Evolutionary conservation across 129 eudicot genomes (phyloP).

Genomic region (Cynara cardunculus): DNA sequence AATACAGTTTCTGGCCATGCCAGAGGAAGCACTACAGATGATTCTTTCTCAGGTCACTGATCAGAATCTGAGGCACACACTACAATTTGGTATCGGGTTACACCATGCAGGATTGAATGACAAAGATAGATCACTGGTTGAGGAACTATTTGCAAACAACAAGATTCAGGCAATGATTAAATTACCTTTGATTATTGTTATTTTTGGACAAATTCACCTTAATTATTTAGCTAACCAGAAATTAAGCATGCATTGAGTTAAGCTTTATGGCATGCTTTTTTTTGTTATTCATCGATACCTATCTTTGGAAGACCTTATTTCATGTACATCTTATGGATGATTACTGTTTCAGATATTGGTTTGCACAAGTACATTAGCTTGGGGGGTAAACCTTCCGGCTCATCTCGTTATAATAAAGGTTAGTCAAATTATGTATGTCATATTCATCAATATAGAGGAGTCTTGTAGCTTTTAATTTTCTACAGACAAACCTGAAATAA

Average conservation of each 20-base stretch:
- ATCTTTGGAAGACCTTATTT: not conserved
- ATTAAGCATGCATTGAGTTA: not conserved
- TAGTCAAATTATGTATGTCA: constrained; percentile 18
- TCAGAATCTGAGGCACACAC: constrained; percentile 92
- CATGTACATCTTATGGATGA: constrained; percentile 1
- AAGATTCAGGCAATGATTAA: constrained; percentile 72
- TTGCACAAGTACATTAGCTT: constrained; percentile 97
- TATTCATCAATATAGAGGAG: not conserved
- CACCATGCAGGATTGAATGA: constrained; percentile 98
- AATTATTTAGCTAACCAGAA: not conserved
- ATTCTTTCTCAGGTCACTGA: constrained; percentile 90
- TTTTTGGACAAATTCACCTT: not conserved
- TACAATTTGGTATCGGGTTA: constrained; percentile 93
- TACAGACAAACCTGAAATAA: not conserved
- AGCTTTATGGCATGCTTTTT: not conserved
- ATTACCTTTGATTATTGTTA: not conserved
- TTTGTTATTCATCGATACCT: not conserved
- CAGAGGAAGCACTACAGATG: constrained; percentile 89
- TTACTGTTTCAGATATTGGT: constrained; percentile 68
- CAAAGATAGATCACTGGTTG: constrained; percentile 91
- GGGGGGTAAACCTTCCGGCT: constrained; percentile 99
- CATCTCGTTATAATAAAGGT: constrained; percentile 96
- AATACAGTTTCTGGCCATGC: constrained; percentile 70
- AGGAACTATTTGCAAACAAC: constrained; percentile 97
- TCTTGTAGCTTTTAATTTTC: not conserved